A percentile compares a stretch with the other conserved stretches of the same genome.
phyloP scores from a whole-genome alignment of 352 stramenopile genomes.

The Phytophthora sansomeana region DNA sequence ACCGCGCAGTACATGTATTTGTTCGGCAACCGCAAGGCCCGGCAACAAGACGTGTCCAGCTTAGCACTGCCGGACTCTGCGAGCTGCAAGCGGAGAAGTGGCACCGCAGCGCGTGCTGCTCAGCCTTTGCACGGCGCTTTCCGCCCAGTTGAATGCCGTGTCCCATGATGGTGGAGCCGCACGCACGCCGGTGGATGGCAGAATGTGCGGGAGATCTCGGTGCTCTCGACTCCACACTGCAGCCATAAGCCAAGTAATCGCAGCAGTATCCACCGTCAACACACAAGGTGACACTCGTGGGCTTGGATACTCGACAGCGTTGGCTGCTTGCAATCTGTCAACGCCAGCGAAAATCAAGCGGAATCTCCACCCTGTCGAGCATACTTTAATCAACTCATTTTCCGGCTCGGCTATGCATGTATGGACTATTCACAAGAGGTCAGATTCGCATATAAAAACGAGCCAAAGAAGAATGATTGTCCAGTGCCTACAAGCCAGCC shows the following conservation, averaged over 20 bases:
- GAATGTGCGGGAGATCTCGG: slow-evolving; percentile 16
- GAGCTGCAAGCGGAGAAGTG: slow-evolving; percentile 4
- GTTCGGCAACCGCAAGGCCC: too few species aligned
- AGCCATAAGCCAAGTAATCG: background rate
- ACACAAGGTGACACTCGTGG: background rate
- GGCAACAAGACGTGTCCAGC: too few species aligned
- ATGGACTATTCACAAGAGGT: slow-evolving; percentile 1
- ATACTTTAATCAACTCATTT: slow-evolving; percentile 29
- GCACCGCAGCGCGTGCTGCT: slow-evolving; percentile 12
- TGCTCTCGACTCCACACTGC: background rate
- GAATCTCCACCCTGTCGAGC: slow-evolving; percentile 12
- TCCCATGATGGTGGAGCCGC: slow-evolving; percentile 34
- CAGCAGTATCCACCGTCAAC: slow-evolving; percentile 9
- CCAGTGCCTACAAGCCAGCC: slow-evolving; percentile 4
- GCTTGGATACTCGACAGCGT: background rate
- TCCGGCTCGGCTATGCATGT: slow-evolving; percentile 20
- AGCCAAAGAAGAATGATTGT: slow-evolving; percentile 25
- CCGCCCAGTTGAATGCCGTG: slow-evolving; percentile 12
- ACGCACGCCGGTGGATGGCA: slow-evolving; percentile 27
- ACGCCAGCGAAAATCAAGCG: slow-evolving; percentile 5
- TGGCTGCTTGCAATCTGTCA: slow-evolving; percentile 17
- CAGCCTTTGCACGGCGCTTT: slow-evolving; percentile 2
- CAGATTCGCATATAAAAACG: slow-evolving; percentile 34
- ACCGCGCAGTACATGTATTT: too few species aligned
- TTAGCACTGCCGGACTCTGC: background rate